Percentiles rank a stretch among this genome's conserved stretches.
phyloP scores from a whole-genome alignment of 176 grass and related monocot species.

The Alloteropsis semialata region DNA sequence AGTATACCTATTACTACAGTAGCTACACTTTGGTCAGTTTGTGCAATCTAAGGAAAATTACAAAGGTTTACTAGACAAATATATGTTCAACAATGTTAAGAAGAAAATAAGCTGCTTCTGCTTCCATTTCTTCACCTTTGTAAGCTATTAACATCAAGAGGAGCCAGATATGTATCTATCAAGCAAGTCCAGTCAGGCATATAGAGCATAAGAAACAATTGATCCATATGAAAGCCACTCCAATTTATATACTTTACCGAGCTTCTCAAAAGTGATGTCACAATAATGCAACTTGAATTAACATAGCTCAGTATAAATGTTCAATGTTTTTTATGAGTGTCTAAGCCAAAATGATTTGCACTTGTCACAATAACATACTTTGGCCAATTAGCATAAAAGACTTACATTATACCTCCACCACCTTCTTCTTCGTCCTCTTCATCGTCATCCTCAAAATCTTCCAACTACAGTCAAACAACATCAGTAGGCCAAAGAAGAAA shows the following conservation, averaged over 20 bases:
- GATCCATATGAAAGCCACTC: neutral
- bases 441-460: conserved; percentile 64
- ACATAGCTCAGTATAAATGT: neutral
- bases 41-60: neutral
- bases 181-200: neutral
- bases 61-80: neutral
- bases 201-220: neutral
- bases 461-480: conserved; percentile 52
- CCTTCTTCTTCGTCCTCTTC: conserved; percentile 46
- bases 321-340: neutral
- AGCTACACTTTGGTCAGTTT: neutral
- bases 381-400: neutral
- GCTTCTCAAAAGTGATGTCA: neutral
- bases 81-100: neutral
- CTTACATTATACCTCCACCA: conserved; percentile 57
- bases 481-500: conserved; percentile 23
- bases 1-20: neutral
- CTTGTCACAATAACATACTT: neutral
- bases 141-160: conserved; percentile 10
- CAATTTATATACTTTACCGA: neutral
- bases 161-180: neutral
- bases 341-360: neutral
- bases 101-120: neutral
- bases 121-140: neutral
- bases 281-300: neutral